Percentiles rank a stretch among this genome's conserved stretches.
These are phyloP conservation scores for Plectranthus barbatus DNA, from an alignment of 257 asterid species.

Conservation along the genomic window DNA sequence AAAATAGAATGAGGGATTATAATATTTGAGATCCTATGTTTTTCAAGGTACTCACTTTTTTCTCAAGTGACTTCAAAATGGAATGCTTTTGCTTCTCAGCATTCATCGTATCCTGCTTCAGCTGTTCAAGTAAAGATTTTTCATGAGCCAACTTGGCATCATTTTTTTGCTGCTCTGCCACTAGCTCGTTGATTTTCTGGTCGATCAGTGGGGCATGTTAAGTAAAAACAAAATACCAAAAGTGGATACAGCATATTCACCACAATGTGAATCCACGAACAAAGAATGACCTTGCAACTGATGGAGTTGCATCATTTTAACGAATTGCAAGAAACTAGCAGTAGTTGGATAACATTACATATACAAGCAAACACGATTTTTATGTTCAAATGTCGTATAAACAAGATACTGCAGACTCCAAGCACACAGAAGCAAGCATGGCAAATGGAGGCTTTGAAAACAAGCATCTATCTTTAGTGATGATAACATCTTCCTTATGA, in stretches of 20 bases:
- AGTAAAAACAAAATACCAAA: constrained; percentile 44
- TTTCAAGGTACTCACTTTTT: constrained; percentile 51
- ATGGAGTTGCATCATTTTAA: not conserved
- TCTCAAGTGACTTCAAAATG: constrained; percentile 69
- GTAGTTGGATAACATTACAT: not conserved
- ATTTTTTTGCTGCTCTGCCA: constrained; percentile 93
- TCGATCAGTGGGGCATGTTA: constrained; percentile 70
- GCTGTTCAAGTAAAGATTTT: constrained; percentile 76
- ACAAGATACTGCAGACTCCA: constrained; percentile 1
- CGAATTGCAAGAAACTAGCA: not conserved
- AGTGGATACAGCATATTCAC: constrained; percentile 1
- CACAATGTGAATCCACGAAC: not conserved
- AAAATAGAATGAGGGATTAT: constrained; percentile 7
- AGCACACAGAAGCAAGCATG: not conserved
- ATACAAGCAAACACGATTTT: not conserved
- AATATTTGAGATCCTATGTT: not conserved
- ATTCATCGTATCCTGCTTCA: constrained; percentile 65
- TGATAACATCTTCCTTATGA: constrained; percentile 2
- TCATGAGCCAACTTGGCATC: constrained; percentile 96
- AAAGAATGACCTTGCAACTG: not conserved
- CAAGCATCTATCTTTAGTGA: not conserved
- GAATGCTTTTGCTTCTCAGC: constrained; percentile 80
- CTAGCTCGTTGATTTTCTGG: constrained; percentile 81
- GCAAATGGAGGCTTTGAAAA: not conserved
- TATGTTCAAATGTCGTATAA: not conserved